A percentile compares a stretch with the other conserved stretches of the same genome.
Evolutionary conservation across 148 eudicot genomes (phyloP).

Genomic region (Pouteria glomerata): DNA sequence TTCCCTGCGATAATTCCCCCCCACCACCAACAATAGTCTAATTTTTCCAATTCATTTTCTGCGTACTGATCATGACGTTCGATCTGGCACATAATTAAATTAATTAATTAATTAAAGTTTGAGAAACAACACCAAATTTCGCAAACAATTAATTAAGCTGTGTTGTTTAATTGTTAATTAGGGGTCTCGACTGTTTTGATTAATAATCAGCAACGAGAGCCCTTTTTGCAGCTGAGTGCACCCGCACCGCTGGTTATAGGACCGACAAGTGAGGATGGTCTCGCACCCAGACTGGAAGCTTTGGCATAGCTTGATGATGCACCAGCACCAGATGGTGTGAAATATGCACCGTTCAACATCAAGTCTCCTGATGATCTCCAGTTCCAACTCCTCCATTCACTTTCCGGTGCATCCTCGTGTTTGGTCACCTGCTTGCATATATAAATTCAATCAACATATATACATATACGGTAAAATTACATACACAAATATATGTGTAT

Average conservation of each 20-base stretch:
- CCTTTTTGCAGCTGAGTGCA: constrained; percentile 24
- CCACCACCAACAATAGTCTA: no score
- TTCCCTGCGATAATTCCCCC: no score
- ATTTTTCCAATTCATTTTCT: no score
- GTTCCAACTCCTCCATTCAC: constrained; percentile 29
- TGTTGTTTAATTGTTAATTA: no score
- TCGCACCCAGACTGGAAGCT: constrained; percentile 33
- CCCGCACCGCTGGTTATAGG: constrained; percentile 28
- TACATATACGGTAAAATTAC: no score
- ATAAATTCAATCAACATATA: neutral
- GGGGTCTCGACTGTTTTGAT: no score
- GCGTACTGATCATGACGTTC: no score
- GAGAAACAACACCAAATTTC: no score
- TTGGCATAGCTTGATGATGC: constrained; percentile 28
- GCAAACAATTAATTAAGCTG: no score
- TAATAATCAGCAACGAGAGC: constrained; percentile 17
- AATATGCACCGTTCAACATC: constrained; percentile 35
- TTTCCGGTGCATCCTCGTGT: constrained; percentile 19
- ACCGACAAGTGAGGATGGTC: constrained; percentile 25
- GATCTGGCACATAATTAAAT: no score
- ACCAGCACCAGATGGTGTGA: constrained; percentile 29
- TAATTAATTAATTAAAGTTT: no score
- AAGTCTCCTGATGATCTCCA: constrained; percentile 40
- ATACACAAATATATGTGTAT: no score
- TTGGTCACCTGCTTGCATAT: constrained; percentile 28